Conservation (phyloP, 106 monocot genomes). For the Agapanthus africanus region DNA sequence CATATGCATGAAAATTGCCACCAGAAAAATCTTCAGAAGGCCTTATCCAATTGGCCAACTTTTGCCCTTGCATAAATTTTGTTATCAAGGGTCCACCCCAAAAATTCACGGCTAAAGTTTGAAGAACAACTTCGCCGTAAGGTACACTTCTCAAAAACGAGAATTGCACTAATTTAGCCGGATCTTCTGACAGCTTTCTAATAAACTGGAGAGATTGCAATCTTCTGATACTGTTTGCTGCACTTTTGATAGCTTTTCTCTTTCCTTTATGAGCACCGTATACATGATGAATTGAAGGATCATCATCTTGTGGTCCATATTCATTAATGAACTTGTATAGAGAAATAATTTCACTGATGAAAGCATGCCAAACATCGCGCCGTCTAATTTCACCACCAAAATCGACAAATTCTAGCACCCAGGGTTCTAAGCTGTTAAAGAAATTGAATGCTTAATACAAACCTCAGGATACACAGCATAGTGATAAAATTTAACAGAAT, state of each 20-base stretch:
- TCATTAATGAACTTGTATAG: constrained; percentile 71
- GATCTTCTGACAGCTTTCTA: constrained; percentile 72
- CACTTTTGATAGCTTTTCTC: constrained; percentile 56
- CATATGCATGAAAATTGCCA: constrained; percentile 40
- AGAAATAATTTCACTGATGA: constrained; percentile 76
- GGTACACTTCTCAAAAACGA: constrained; percentile 74
- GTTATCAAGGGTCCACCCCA: constrained; percentile 83
- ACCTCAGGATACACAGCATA: neutral
- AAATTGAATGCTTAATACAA: constrained; percentile 7
- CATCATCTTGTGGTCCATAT: constrained; percentile 76
- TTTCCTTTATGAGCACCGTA: constrained; percentile 84
- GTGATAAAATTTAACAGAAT: neutral
- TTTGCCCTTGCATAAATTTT: constrained; percentile 29
- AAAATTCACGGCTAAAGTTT: constrained; percentile 83
- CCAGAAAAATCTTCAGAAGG: constrained; percentile 32
- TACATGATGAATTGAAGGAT: constrained; percentile 63
- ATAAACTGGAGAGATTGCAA: constrained; percentile 79
- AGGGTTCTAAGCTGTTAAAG: constrained; percentile 46
- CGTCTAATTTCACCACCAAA: constrained; percentile 92
- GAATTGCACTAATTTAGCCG: constrained; percentile 77
- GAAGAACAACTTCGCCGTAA: constrained; percentile 88
- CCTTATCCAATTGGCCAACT: constrained; percentile 20
- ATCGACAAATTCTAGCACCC: constrained; percentile 93
- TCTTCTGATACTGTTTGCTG: constrained; percentile 75
- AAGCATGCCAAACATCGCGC: constrained; percentile 95